Evolutionary conservation across 495 filamentous ascomycete species (phyloP).

Genomic region (Penicillium diatomitis): DNA sequence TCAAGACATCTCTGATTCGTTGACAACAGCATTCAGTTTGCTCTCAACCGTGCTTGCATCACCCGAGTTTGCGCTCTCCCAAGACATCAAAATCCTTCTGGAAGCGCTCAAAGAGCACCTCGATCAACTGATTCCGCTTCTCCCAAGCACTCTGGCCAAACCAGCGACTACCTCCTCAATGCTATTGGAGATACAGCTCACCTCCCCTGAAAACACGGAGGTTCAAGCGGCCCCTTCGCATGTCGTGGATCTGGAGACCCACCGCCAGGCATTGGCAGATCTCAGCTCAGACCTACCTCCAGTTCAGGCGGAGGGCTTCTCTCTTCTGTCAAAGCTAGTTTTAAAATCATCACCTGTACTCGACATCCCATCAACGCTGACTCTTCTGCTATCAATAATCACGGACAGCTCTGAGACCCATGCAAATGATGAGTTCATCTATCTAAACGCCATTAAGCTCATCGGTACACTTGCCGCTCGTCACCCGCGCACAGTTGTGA

Average conservation of each 20-base stretch:
- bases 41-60: constrained; percentile 58
- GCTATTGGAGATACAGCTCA: constrained; percentile 48
- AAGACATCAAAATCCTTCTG: constrained; percentile 36
- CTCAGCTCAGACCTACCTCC: constrained; percentile 69
- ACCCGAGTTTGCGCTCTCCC: constrained; percentile 46
- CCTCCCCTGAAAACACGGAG: constrained; percentile 43
- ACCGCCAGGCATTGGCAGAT: constrained; percentile 62
- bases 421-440: constrained; percentile 61
- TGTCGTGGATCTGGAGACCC: constrained; percentile 57
- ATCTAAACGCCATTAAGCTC: constrained; percentile 59
- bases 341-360: constrained; percentile 51
- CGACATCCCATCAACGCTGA: constrained; percentile 59
- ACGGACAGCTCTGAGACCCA: constrained; percentile 37
- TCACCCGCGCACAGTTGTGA: constrained; percentile 57
- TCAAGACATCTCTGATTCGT: constrained; percentile 42
- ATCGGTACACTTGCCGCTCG: constrained; percentile 54
- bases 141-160: constrained; percentile 28
- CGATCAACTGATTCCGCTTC: constrained; percentile 33
- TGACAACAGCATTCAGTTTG: constrained; percentile 54
- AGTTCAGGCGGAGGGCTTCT: constrained; percentile 69
- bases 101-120: constrained; percentile 41
- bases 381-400: constrained; percentile 57
- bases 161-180: constrained; percentile 45
- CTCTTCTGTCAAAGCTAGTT: constrained; percentile 58
- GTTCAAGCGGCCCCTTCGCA: constrained; percentile 30